Conservation (phyloP, 2,329 filamentous ascomycete genomes). For the Claviceps maximensis region DNA sequence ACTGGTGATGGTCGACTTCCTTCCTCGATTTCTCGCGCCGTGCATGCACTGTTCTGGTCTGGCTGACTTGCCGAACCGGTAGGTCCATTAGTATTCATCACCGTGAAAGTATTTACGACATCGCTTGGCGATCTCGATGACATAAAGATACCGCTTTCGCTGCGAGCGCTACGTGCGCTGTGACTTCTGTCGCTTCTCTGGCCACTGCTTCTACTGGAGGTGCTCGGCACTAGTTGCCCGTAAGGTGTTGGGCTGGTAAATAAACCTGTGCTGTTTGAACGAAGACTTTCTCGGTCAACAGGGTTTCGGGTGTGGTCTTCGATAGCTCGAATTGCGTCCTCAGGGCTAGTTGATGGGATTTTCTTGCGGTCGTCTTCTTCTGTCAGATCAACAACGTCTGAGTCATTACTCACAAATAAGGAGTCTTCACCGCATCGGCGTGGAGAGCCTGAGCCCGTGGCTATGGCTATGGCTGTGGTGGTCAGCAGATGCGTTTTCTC, state of each 20-base stretch:
- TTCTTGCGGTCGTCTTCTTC: background rate
- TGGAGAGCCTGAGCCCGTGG: too few relatives aligned
- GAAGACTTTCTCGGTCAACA: background rate
- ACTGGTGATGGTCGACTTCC: background rate
- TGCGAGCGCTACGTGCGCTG: background rate
- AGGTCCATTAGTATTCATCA: background rate
- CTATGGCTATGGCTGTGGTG: too few relatives aligned
- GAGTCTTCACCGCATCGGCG: background rate
- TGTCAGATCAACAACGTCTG: background rate
- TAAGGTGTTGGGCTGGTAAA: constrained; percentile 1
- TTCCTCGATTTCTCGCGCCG: background rate
- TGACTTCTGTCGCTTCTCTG: background rate
- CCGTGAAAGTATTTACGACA: background rate
- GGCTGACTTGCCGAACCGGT: background rate
- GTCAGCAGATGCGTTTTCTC: background rate
- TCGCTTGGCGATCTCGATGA: background rate
- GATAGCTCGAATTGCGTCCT: background rate
- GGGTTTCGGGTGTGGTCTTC: background rate
- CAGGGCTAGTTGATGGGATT: background rate
- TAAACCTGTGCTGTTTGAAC: background rate
- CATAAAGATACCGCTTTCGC: background rate
- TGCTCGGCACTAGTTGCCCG: background rate
- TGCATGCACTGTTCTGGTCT: background rate
- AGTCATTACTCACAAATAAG: background rate
- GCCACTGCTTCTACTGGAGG: background rate